phyloP scores from a whole-genome alignment of 129 eudicot genomes.

The Silybum marianum region DNA sequence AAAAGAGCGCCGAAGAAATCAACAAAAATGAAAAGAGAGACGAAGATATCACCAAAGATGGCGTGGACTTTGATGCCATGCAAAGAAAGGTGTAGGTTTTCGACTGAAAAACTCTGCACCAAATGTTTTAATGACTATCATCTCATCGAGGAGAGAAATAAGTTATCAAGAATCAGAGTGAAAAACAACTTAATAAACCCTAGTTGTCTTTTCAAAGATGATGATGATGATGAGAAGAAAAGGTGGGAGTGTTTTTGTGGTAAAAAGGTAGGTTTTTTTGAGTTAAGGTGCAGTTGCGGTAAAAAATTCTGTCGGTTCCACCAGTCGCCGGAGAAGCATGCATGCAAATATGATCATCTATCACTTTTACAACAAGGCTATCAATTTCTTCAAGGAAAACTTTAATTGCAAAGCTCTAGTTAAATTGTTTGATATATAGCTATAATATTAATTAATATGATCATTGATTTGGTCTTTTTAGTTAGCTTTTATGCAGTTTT shows the following conservation, averaged over 20 bases:
- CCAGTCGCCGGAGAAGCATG: constrained; percentile 37
- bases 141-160: no score
- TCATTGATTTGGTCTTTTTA: no score
- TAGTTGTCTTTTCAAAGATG: no score
- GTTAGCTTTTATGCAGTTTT: not conserved
- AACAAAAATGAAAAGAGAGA: no score
- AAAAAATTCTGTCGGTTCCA: constrained; percentile 31
- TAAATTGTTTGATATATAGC: not conserved
- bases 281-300: constrained; percentile 39
- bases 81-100: constrained; percentile 36
- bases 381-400: not conserved
- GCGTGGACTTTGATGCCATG: not conserved
- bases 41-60: not conserved
- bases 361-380: not conserved
- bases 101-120: constrained; percentile 28
- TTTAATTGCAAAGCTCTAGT: not conserved
- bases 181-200: no score
- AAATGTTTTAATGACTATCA: no score
- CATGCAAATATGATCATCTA: constrained; percentile 23
- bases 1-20: no score
- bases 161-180: no score
- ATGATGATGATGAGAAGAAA: no score
- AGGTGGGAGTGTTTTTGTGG: constrained; percentile 6
- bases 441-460: no score
- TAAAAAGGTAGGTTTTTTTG: constrained; percentile 22